phyloP scores from a whole-genome alignment of 345 rosid species.

The Euphorbia tirucalli region DNA sequence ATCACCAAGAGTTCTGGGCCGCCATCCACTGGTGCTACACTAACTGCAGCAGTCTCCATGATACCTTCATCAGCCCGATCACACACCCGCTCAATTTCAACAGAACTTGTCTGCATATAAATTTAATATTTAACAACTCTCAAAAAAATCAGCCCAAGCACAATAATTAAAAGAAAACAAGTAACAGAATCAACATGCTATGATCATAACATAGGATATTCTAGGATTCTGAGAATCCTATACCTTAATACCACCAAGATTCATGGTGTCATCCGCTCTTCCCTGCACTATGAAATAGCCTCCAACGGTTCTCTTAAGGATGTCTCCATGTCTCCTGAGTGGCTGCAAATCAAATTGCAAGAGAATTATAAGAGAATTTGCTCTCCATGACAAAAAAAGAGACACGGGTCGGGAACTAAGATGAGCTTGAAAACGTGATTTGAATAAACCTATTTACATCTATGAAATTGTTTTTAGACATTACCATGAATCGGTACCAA shows the following conservation, averaged over 20 bases:
- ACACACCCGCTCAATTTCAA: conserved; percentile 82
- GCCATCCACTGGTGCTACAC: conserved; percentile 51
- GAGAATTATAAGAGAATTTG: background rate
- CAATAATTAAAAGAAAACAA: background rate
- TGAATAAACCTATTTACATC: too few relatives aligned
- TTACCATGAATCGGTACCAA: too few relatives aligned
- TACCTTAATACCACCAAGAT: conserved; percentile 97
- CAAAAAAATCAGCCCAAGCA: background rate
- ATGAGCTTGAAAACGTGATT: background rate
- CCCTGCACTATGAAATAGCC: conserved; percentile 75
- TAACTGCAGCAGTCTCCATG: conserved; percentile 75
- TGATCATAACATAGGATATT: background rate
- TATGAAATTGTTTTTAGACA: too few relatives aligned
- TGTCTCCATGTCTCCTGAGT: conserved; percentile 91
- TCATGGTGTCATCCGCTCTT: conserved; percentile 97
- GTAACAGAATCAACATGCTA: background rate
- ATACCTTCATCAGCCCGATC: conserved; percentile 68
- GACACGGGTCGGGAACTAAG: background rate
- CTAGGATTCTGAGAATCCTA: background rate
- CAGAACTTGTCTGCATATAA: conserved; percentile 68
- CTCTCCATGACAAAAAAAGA: too few relatives aligned
- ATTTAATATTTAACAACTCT: background rate
- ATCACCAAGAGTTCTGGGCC: conserved; percentile 75
- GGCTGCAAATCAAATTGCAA: conserved; percentile 36
- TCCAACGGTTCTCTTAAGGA: conserved; percentile 64